Evolutionary conservation across 208 protist species (phyloP).

Genomic region (Trypanosoma platydactyli): DNA sequence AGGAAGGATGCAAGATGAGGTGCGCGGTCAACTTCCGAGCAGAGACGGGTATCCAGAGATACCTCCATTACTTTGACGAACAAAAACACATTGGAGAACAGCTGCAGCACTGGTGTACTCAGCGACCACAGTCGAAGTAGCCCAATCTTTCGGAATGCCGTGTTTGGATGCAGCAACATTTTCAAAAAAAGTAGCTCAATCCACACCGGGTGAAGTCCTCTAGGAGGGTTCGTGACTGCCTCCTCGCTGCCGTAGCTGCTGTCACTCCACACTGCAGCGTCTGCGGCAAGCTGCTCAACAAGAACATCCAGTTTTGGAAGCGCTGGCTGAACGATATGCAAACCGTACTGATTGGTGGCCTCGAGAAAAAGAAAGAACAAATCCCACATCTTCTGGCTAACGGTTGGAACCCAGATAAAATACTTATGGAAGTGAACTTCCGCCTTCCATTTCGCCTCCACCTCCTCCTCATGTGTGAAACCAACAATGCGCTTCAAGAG

Average conservation of each 20-base stretch:
- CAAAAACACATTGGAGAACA: slow-evolving; percentile 61
- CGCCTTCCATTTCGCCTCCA: slow-evolving; percentile 17
- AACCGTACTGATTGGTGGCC: slow-evolving; percentile 77
- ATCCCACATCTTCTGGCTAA: slow-evolving; percentile 46
- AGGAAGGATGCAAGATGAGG: slow-evolving; percentile 56
- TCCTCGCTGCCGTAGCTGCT: not conserved
- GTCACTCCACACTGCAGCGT: slow-evolving; percentile 12
- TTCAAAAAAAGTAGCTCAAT: slow-evolving; percentile 83
- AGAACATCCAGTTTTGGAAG: slow-evolving; percentile 74
- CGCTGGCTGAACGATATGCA: slow-evolving; percentile 79
- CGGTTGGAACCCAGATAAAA: slow-evolving; percentile 47
- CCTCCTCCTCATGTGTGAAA: slow-evolving; percentile 44
- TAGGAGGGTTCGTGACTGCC: slow-evolving; percentile 3
- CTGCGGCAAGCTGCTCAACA: slow-evolving; percentile 31
- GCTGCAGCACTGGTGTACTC: slow-evolving; percentile 38
- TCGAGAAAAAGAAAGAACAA: slow-evolving; percentile 84
- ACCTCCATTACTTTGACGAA: slow-evolving; percentile 52
- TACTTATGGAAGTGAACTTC: slow-evolving; percentile 36
- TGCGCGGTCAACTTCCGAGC: slow-evolving; percentile 70
- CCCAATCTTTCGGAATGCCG: slow-evolving; percentile 69
- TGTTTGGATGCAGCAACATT: slow-evolving; percentile 76
- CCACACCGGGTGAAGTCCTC: slow-evolving; percentile 58
- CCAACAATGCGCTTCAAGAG: slow-evolving; percentile 85
- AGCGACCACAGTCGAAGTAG: slow-evolving; percentile 63
- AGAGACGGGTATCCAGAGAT: slow-evolving; percentile 67